A percentile compares a stretch with the other conserved stretches of the same genome.
These are phyloP conservation scores for Lentinus tigrinus DNA, from an alignment of 768 basidiomycete species.

Conservation along the genomic window DNA sequence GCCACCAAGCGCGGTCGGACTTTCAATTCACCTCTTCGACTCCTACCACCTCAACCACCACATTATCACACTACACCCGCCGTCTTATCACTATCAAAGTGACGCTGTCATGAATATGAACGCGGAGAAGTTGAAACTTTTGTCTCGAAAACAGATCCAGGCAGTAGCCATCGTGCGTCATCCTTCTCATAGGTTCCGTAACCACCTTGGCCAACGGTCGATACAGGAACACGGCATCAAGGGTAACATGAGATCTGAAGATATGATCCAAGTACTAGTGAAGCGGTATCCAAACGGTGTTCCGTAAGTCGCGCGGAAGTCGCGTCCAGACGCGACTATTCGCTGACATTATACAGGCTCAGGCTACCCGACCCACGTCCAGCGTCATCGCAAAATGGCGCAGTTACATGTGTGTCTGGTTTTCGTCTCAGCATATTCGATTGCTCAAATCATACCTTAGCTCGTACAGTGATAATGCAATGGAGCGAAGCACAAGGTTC, in stretches of 20 bases:
- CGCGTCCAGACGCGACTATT: background rate
- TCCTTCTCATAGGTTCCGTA: background rate
- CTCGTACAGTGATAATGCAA: no score
- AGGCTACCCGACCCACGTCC: background rate
- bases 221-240: background rate
- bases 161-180: background rate
- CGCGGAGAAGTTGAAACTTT: background rate
- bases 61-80: background rate
- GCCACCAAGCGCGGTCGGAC: background rate
- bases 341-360: background rate
- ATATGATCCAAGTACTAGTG: background rate
- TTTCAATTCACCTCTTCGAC: background rate
- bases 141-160: background rate
- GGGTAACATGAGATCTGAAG: background rate
- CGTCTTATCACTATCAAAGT: background rate
- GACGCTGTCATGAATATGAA: background rate
- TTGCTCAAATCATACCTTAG: no score
- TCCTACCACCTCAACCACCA: background rate
- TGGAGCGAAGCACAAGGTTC: no score
- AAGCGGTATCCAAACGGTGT: background rate
- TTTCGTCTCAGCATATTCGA: no score
- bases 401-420: no score
- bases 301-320: background rate
- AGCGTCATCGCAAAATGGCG: background rate
- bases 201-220: background rate